phyloP scores from a whole-genome alignment of 371 early-diverging fungal species.

The Mortierella sp. region DNA sequence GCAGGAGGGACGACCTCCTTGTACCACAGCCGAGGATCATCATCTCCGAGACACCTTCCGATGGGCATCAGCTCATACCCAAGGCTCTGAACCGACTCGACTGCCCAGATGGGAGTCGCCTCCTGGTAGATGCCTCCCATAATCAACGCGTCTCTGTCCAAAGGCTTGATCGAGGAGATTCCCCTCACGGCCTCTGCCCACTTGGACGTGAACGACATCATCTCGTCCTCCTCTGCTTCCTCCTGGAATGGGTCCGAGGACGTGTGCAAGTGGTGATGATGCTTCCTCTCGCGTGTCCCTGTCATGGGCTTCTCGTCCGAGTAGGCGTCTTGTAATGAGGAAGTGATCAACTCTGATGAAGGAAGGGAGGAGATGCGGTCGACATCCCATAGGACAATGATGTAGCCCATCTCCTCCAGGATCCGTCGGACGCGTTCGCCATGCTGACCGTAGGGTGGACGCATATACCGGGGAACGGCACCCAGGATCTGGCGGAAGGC shows the following conservation, averaged over 20 bases:
- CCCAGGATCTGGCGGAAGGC: slow-evolving; percentile 65
- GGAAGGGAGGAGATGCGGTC: slow-evolving; percentile 46
- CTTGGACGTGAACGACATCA: slow-evolving; percentile 15
- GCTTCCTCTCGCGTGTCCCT: background rate
- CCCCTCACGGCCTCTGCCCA: slow-evolving; percentile 51
- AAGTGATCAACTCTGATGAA: background rate
- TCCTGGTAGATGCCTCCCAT: slow-evolving; percentile 43
- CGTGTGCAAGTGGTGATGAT: background rate
- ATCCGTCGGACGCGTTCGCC: slow-evolving; percentile 62
- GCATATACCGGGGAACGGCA: slow-evolving; percentile 67
- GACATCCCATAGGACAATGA: slow-evolving; percentile 65
- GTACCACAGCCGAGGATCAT: slow-evolving; percentile 46
- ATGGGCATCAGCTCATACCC: slow-evolving; percentile 46
- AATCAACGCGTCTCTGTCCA: slow-evolving; percentile 40
- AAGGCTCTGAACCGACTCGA: slow-evolving; percentile 45
- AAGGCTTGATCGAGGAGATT: slow-evolving; percentile 9
- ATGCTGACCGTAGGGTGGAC: slow-evolving; percentile 72
- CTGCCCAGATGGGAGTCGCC: slow-evolving; percentile 43
- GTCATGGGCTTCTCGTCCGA: background rate
- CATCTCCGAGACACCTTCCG: slow-evolving; percentile 35
- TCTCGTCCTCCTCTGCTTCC: background rate
- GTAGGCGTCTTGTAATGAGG: background rate
- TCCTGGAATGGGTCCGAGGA: background rate
- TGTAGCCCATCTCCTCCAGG: slow-evolving; percentile 62
- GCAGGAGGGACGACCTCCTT: slow-evolving; percentile 36